Percentiles rank a stretch among this genome's conserved stretches.
Conservation (phyloP, 768 basidiomycete species). For the Suillus plorans region DNA sequence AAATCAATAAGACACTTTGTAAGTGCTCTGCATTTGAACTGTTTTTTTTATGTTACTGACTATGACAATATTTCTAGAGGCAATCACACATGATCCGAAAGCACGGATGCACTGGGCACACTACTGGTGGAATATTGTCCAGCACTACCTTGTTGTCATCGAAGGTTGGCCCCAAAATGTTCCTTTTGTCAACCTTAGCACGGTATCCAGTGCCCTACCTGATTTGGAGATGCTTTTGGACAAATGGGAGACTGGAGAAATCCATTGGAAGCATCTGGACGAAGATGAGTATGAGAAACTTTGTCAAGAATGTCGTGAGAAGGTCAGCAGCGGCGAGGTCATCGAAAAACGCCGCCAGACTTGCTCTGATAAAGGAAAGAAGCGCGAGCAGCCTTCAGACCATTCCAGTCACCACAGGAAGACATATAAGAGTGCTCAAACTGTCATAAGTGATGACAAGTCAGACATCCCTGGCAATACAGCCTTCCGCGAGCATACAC, state of each 20-base stretch:
- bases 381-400: neutral
- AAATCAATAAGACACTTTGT: neutral
- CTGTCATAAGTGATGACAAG: too few relatives aligned
- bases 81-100: neutral
- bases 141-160: neutral
- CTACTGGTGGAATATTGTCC: slow-evolving; percentile 3
- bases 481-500: too few relatives aligned
- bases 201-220: neutral
- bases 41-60: neutral
- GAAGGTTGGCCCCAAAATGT: slow-evolving; percentile 6
- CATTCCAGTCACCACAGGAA: neutral
- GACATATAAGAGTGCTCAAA: neutral
- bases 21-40: neutral
- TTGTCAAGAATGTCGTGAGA: neutral
- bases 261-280: neutral
- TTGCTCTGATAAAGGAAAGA: slow-evolving; percentile 6
- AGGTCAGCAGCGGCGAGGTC: slow-evolving; percentile 3
- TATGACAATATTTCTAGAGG: neutral
- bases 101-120: slow-evolving; percentile 7
- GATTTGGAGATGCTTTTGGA: neutral
- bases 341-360: neutral
- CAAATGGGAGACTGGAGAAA: slow-evolving; percentile 1
- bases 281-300: neutral
- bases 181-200: slow-evolving; percentile 4
- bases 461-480: too few relatives aligned